phyloP scores from a whole-genome alignment of 1,139 yeast genomes.

The Blastobotrys ciferrii region DNA sequence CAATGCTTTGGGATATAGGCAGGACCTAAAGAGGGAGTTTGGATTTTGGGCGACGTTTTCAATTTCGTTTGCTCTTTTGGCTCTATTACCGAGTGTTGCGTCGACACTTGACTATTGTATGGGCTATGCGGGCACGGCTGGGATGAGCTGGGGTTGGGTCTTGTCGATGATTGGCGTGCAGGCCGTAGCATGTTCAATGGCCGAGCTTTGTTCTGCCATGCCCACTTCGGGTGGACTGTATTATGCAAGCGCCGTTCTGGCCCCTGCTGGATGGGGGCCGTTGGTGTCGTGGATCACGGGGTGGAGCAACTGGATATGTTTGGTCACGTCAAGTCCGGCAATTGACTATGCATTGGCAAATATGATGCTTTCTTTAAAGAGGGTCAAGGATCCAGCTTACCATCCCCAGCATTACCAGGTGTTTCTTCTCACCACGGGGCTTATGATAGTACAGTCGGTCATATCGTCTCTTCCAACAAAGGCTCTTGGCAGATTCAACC shows the following conservation, averaged over 20 bases:
- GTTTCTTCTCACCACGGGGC: constrained; percentile 51
- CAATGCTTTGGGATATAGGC: constrained; percentile 65
- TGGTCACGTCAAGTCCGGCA: constrained; percentile 60
- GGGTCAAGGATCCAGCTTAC: constrained; percentile 39
- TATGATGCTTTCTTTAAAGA: constrained; percentile 56
- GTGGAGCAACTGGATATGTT: constrained; percentile 55
- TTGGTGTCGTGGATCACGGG: constrained; percentile 54
- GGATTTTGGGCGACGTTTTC: constrained; percentile 60
- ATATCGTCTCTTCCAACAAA: constrained; percentile 45
- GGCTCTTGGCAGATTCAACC: constrained; percentile 56
- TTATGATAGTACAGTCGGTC: constrained; percentile 50
- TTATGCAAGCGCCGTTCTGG: constrained; percentile 55
- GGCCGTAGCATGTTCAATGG: constrained; percentile 46
- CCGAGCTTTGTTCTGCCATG: constrained; percentile 58
- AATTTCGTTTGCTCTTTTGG: constrained; percentile 67
- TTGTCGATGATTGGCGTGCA: constrained; percentile 51
- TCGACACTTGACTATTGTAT: constrained; percentile 42
- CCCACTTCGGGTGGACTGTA: constrained; percentile 70
- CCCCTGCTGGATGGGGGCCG: constrained; percentile 42
- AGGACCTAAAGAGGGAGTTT: constrained; percentile 63
- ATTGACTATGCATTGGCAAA: constrained; percentile 61
- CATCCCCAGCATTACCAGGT: constrained; percentile 50
- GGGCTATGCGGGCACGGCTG: constrained; percentile 57
- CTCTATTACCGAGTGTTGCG: constrained; percentile 62
- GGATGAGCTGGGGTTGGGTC: constrained; percentile 64